These are phyloP conservation scores for Yamadazyma spencermartinsiae DNA, from an alignment of 1,139 yeast genomes.

Conservation along the genomic window DNA sequence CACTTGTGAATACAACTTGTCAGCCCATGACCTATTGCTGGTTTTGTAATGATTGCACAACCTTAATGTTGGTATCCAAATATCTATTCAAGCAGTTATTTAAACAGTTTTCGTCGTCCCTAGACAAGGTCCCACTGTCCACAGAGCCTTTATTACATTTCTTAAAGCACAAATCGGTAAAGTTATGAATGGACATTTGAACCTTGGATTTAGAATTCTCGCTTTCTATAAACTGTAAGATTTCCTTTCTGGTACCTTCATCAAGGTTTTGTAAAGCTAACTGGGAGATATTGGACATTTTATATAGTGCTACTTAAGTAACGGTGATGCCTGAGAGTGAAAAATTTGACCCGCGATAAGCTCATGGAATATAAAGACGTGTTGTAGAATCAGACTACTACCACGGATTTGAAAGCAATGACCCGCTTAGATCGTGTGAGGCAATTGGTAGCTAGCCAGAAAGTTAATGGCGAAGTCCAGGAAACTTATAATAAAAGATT, in stretches of 20 bases:
- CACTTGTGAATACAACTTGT: no score
- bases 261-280: conserved; percentile 65
- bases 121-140: conserved; percentile 50
- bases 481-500: conserved; percentile 28
- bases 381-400: not conserved
- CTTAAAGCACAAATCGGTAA: conserved; percentile 89
- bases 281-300: conserved; percentile 62
- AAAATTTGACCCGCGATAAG: conserved; percentile 5
- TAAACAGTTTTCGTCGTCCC: conserved; percentile 70
- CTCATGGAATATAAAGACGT: not conserved
- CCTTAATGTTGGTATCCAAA: conserved; percentile 82
- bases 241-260: conserved; percentile 70
- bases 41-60: conserved; percentile 59
- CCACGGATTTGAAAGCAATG: not conserved
- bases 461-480: conserved; percentile 10
- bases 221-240: conserved; percentile 71
- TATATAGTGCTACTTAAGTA: not conserved
- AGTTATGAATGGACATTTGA: conserved; percentile 79
- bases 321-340: not conserved
- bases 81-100: conserved; percentile 81
- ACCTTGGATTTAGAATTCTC: conserved; percentile 89
- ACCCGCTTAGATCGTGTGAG: conserved; percentile 6
- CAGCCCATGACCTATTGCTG: conserved; percentile 21
- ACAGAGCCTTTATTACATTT: conserved; percentile 67
- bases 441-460: conserved; percentile 6